Base-by-base conservation (phyloP, 2,329 filamentous ascomycete species). In the Microdochium bolleyi region DNA sequence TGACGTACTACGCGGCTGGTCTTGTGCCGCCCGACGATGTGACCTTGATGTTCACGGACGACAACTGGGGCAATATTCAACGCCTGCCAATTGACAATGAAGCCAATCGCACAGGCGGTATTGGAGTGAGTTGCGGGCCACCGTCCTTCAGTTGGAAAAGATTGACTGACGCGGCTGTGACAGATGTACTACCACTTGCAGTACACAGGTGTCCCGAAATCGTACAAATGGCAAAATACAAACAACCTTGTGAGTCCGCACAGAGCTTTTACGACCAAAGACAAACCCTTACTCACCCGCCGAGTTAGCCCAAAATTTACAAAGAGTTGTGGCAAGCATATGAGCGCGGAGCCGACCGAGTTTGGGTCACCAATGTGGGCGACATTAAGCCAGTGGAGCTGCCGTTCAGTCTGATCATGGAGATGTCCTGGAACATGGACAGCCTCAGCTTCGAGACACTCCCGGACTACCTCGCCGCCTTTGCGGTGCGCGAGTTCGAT, bases 301-400 rank as follows among this genome's bases (percentile, higher is more conserved):
- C 16, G 24, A 49, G 13, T 16, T n/a, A 59, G 57, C 25, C 56
- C 5, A 59, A 59, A 44, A 53, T 59, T 11, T 59, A 54, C 24
- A 59, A 57, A n/a, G 63, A 86, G 65, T 77, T 87, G 73, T 73
- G 76, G 55, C 70, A 83, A 51, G 79, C 83, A 2, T 79, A 83
- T 52, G 72, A 80, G 22, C 74, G 80, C 38, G 70, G 80, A 2
- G 83, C 81, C 2, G 73, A 78, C 56, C 71, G 78, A 19, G 82
- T 87, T 56, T 87, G 83, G 83, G 75, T 86, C 46, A 80, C 85
- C 58, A 87, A 87, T 56, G 80, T 86, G 21, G 83, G 82, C 41
- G 83, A 87, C 60, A 72, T 87, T 55, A 87, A 86, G 67, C 79
- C 80, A 1, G 71, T 83, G 3, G 73, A 49, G 52, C 55, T 59